phyloP scores from a whole-genome alignment of 768 basidiomycete species.

The Agaricus bisporus region DNA sequence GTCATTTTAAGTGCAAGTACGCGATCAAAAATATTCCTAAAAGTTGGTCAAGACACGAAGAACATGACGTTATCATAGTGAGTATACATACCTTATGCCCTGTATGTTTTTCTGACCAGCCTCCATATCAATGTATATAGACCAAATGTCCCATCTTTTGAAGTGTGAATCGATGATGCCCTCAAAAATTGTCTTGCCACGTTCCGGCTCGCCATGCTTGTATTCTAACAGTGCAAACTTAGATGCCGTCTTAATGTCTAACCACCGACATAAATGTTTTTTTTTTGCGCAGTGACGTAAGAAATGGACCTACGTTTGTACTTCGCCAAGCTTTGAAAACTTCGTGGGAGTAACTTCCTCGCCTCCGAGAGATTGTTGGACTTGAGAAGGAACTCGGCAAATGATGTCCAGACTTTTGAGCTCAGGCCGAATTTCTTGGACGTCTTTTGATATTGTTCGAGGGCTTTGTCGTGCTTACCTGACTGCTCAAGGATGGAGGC shows the following conservation, averaged over 20 bases:
- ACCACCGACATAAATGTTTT: not conserved
- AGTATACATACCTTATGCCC: slow-evolving; percentile 53
- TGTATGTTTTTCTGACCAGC: slow-evolving; percentile 74
- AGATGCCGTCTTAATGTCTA: slow-evolving; percentile 93
- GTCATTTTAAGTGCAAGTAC: slow-evolving; percentile 84
- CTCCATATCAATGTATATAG: slow-evolving; percentile 96
- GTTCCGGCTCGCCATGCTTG: slow-evolving; percentile 87
- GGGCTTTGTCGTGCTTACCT: slow-evolving; percentile 85
- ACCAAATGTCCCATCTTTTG: slow-evolving; percentile 94
- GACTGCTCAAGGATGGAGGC: slow-evolving; percentile 82
- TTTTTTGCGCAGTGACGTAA: not conserved
- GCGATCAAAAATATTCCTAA: slow-evolving; percentile 82
- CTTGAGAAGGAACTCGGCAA: slow-evolving; percentile 76
- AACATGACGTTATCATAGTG: not conserved
- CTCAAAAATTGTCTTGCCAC: slow-evolving; percentile 94
- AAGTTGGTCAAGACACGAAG: not conserved
- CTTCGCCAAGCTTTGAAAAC: slow-evolving; percentile 87
- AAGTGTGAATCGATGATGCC: slow-evolving; percentile 95
- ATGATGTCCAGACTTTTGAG: slow-evolving; percentile 91
- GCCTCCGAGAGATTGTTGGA: slow-evolving; percentile 73
- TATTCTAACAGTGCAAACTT: slow-evolving; percentile 96
- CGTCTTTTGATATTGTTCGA: slow-evolving; percentile 83
- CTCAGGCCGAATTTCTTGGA: slow-evolving; percentile 93
- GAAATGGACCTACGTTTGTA: slow-evolving; percentile 70
- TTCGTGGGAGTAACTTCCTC: slow-evolving; percentile 78